These are phyloP conservation scores for Penicillium sp. DNA, from an alignment of 2,329 filamentous ascomycete genomes.

Conservation along the genomic window DNA sequence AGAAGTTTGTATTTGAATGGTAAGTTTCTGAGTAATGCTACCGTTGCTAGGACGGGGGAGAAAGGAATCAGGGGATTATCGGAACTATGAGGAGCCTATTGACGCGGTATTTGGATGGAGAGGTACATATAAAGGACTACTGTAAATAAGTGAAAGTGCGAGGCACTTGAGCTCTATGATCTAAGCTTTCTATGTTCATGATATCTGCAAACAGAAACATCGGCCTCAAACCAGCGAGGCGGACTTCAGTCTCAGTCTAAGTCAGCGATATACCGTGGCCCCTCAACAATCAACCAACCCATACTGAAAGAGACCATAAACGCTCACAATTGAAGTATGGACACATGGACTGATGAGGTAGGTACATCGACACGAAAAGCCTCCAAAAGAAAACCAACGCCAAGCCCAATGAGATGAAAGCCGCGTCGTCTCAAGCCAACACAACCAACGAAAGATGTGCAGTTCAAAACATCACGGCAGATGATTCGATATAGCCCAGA, in stretches of 20 bases:
- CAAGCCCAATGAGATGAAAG: neutral
- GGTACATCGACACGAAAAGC: neutral
- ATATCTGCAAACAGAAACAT: too few species aligned
- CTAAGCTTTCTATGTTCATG: too few species aligned
- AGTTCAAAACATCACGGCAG: too few species aligned
- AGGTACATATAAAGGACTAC: neutral
- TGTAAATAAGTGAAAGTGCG: neutral
- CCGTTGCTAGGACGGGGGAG: conserved; percentile 2
- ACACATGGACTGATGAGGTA: neutral
- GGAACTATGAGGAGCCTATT: conserved; percentile 17
- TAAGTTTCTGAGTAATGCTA: conserved; percentile 17
- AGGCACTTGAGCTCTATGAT: too few species aligned
- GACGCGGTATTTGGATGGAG: conserved; percentile 7
- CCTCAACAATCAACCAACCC: neutral
- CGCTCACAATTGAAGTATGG: neutral
- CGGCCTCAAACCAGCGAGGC: too few species aligned
- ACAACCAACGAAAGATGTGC: too few species aligned
- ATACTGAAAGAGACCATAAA: neutral
- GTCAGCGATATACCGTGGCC: too few species aligned
- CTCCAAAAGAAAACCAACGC: neutral
- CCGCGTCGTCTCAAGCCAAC: too few species aligned
- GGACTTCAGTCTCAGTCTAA: too few species aligned
- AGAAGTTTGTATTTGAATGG: conserved; percentile 23
- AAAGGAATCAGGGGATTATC: conserved; percentile 17
- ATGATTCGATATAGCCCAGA: neutral